A percentile compares a stretch with the other conserved stretches of the same genome.
Evolutionary conservation across 352 stramenopile species (phyloP).

Genomic region (Blastocystis sp.): DNA sequence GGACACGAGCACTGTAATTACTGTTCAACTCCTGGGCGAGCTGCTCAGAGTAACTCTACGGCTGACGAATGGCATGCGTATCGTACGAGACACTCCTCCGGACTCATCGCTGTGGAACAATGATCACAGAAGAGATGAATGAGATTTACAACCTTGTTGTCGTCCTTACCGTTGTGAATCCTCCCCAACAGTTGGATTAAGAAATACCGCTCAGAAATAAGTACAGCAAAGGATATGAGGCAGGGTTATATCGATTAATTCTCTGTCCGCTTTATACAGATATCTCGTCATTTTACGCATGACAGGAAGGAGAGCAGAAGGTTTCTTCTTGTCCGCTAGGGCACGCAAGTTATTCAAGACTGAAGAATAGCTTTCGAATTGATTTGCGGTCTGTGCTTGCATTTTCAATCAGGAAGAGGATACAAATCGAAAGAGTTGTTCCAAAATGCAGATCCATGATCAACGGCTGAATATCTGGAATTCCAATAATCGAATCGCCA

Average conservation of each 20-base stretch:
- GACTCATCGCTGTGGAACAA: neutral
- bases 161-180: conserved; percentile 2
- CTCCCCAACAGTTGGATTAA: neutral
- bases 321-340: neutral
- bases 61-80: neutral
- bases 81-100: neutral
- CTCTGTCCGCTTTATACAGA: neutral
- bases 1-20: neutral
- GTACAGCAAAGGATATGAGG: neutral
- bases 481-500: neutral
- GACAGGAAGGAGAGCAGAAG: conserved; percentile 13
- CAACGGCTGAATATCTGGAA: neutral
- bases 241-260: neutral
- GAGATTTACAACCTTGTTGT: conserved; percentile 26
- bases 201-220: neutral
- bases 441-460: neutral
- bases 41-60: neutral
- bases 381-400: neutral
- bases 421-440: neutral
- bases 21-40: neutral
- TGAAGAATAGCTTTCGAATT: conserved; percentile 9
- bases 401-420: neutral
- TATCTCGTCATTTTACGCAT: conserved; percentile 43
- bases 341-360: conserved; percentile 2
- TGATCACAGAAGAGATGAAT: conserved; percentile 23